phyloP scores from a whole-genome alignment of 129 eudicot species.

The Tagetes patula region DNA sequence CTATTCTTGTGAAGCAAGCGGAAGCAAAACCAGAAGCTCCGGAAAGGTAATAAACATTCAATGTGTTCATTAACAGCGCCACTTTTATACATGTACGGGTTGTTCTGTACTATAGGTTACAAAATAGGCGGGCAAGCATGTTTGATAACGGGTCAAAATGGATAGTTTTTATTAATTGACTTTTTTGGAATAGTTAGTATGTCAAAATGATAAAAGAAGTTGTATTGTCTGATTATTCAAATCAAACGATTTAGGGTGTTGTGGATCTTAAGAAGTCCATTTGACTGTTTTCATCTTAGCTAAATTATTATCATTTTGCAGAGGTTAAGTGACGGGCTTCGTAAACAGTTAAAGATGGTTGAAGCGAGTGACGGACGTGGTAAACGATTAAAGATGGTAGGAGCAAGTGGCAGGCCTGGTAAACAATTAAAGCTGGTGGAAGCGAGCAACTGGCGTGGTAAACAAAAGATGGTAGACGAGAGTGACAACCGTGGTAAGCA shows the following conservation, averaged over 20 bases:
- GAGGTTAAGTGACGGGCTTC: slow-evolving; percentile 53
- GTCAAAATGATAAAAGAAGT: background rate
- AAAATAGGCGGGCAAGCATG: background rate
- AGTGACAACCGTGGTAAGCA: slow-evolving; percentile 21
- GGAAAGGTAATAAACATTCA: slow-evolving; percentile 53
- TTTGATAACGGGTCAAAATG: background rate
- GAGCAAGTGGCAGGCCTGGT: too few relatives aligned
- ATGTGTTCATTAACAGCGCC: background rate
- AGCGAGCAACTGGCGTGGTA: too few relatives aligned
- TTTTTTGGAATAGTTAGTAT: background rate
- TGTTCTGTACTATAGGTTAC: background rate
- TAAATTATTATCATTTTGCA: slow-evolving; percentile 25
- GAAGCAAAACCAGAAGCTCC: slow-evolving; percentile 68
- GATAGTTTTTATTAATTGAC: background rate
- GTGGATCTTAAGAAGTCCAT: background rate
- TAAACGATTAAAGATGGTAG: too few relatives aligned
- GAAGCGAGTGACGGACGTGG: slow-evolving; percentile 45
- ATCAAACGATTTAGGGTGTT: background rate
- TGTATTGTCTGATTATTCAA: background rate
- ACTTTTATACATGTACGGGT: background rate
- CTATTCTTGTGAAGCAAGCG: slow-evolving; percentile 71
- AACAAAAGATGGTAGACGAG: too few relatives aligned
- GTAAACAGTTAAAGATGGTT: slow-evolving; percentile 43
- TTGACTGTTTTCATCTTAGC: background rate
- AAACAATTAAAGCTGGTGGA: too few relatives aligned